These are phyloP conservation scores for Thelonectria rubi DNA, from an alignment of 2,329 filamentous ascomycete genomes.

Conservation along the genomic window DNA sequence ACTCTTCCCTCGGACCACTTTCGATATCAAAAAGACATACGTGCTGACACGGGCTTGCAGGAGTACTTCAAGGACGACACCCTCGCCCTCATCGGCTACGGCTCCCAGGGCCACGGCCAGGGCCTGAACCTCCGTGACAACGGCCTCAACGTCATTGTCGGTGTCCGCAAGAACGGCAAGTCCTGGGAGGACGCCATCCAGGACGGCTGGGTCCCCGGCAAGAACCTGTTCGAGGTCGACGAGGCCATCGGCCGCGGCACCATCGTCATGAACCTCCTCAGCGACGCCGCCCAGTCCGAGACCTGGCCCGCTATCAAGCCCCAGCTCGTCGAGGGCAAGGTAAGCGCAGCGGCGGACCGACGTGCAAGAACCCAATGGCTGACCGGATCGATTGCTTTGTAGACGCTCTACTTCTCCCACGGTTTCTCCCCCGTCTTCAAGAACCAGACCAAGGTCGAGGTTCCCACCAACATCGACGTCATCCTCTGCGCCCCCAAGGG, in stretches of 20 bases:
- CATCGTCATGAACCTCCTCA: constrained; percentile 99
- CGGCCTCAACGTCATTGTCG: constrained; percentile 98
- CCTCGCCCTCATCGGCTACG: constrained; percentile 98
- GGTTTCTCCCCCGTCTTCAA: constrained; percentile 99
- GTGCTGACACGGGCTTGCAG: constrained; percentile 54
- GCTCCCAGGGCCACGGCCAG: constrained; percentile 97
- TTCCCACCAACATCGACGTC: constrained; percentile 94
- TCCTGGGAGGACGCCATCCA: constrained; percentile 98
- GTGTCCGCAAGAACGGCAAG: constrained; percentile 97
- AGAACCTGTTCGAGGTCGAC: constrained; percentile 98
- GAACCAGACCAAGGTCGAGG: constrained; percentile 98
- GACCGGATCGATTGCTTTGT: constrained; percentile 31
- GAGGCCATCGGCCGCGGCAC: constrained; percentile 94
- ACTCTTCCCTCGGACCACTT: neutral
- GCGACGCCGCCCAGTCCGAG: constrained; percentile 97
- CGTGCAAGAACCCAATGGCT: constrained; percentile 25
- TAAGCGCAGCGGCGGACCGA: constrained; percentile 53
- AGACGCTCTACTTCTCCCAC: constrained; percentile 99
- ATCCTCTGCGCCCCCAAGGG: constrained; percentile 99
- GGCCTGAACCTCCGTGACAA: constrained; percentile 99
- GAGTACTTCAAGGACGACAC: constrained; percentile 99
- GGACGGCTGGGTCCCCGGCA: constrained; percentile 97
- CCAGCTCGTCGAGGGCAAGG: constrained; percentile 98
- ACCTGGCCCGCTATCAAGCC: constrained; percentile 99
- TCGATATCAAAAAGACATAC: neutral